Percentiles rank a stretch among this genome's conserved stretches.
Evolutionary conservation across 2,329 filamentous ascomycete genomes (phyloP).

Genomic region (Diaporthe helianthi): DNA sequence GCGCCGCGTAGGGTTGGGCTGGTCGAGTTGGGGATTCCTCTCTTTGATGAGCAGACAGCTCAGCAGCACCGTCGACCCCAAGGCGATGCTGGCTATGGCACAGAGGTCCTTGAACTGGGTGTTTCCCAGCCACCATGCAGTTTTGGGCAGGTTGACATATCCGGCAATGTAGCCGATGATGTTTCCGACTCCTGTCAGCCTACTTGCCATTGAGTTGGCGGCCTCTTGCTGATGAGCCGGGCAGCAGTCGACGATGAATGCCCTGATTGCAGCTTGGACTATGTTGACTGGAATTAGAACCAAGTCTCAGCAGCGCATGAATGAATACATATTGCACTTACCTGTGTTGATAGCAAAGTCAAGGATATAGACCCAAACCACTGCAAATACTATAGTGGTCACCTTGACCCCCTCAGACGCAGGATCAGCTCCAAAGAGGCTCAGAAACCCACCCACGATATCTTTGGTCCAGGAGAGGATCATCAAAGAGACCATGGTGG

Average conservation of each 20-base stretch:
- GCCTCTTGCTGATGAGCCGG: conserved; percentile 92
- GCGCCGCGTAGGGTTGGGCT: conserved; percentile 60
- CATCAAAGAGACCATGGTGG: conserved; percentile 72
- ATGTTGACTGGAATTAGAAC: conserved; percentile 32
- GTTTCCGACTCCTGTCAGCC: conserved; percentile 85
- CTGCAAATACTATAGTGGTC: conserved; percentile 77
- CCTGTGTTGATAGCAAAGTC: conserved; percentile 96
- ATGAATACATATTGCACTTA: conserved; percentile 52
- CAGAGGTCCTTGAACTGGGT: conserved; percentile 95
- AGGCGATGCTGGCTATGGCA: conserved; percentile 78
- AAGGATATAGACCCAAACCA: conserved; percentile 85
- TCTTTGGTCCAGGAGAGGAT: conserved; percentile 78
- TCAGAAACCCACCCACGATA: conserved; percentile 71
- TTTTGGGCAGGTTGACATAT: conserved; percentile 77
- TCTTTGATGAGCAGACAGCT: conserved; percentile 76
- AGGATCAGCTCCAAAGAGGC: conserved; percentile 74
- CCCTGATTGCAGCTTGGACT: conserved; percentile 90
- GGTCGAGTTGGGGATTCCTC: conserved; percentile 79
- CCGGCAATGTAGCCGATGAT: conserved; percentile 90
- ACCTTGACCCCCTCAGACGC: conserved; percentile 69
- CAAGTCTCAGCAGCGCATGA: not conserved
- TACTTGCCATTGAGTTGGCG: conserved; percentile 93
- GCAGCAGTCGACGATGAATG: conserved; percentile 92
- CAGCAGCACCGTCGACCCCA: conserved; percentile 72
- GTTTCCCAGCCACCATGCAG: conserved; percentile 80